Evolutionary conservation across 176 grass and related monocot genomes (phyloP).

Genomic region (Triticum dicoccoides): DNA sequence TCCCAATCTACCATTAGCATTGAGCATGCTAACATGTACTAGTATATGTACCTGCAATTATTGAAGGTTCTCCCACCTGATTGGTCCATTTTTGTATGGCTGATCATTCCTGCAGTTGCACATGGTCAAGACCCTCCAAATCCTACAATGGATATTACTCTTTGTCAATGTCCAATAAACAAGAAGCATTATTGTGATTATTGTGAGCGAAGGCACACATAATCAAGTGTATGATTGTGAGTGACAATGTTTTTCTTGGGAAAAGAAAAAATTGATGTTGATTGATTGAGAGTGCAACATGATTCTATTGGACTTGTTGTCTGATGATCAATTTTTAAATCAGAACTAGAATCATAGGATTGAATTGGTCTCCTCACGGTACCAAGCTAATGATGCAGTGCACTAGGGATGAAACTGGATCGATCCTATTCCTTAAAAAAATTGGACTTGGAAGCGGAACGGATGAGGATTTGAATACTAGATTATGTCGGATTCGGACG

Average conservation of each 20-base stretch:
- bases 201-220: background rate
- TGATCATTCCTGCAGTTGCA: background rate
- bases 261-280: background rate
- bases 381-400: too few species aligned
- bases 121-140: background rate
- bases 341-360: too few species aligned
- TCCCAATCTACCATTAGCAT: too few species aligned
- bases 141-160: background rate
- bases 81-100: conserved; percentile 1
- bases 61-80: background rate
- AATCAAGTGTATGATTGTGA: background rate
- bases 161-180: background rate
- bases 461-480: too few species aligned
- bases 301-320: too few species aligned
- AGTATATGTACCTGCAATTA: background rate
- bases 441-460: too few species aligned
- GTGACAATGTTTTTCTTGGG: background rate
- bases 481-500: too few species aligned
- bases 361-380: too few species aligned
- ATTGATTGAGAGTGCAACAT: background rate
- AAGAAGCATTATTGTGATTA: background rate
- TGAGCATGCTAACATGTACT: background rate
- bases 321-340: too few species aligned
- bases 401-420: too few species aligned
- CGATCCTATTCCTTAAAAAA: too few species aligned